Base-by-base conservation (phyloP, 805 yeast genomes). In the Yamadazyma insecticola region DNA sequence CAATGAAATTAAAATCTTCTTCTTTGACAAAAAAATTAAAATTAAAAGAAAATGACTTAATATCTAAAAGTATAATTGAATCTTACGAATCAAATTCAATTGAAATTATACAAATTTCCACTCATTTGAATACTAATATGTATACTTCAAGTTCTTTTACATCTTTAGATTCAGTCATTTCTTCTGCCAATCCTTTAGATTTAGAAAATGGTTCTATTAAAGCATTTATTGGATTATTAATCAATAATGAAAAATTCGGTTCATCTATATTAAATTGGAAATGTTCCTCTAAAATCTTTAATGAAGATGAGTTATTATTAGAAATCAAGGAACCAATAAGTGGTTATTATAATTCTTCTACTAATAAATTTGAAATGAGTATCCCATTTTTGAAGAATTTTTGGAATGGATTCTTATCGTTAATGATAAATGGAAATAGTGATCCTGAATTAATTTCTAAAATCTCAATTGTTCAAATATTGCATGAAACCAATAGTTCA, bases 351-450 rank as follows among this genome's bases (percentile, higher is more conserved):
- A 39, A 44, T 19, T 34, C 38, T 2, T 35, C 37, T 8, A 28
- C 16, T 7, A 36, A 47, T 5, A 30, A 35, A 12, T 54, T 43
- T 30, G 50, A 51, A 6, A 44, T 62, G 12, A 51, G 54, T 17
- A 39, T 61, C 11, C 71, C 72, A 4, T 60, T 65, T 29, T 41
- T 62, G 44, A 57, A 47, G 34, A 48, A 45, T 14, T 66, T 65
- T 39, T 59, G 67, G 58, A 45, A 56, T 1, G 71, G 72, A 1
- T 60, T 54, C 37, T 43, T 66, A 14, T 44, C 60, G 10, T 62
- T 48, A 32, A 41, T 62, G 26, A 37, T 47, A 28, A 60, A 61
- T 41, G 70, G 70, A 4, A 37, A 36, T 13, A 43, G 37, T 20
- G 44, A 40, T 37, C 33, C 46, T 22, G 24, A 27, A 2, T 10